These are phyloP conservation scores for Termitomyces sp. DNA, from an alignment of 768 basidiomycete genomes.

Conservation along the genomic window DNA sequence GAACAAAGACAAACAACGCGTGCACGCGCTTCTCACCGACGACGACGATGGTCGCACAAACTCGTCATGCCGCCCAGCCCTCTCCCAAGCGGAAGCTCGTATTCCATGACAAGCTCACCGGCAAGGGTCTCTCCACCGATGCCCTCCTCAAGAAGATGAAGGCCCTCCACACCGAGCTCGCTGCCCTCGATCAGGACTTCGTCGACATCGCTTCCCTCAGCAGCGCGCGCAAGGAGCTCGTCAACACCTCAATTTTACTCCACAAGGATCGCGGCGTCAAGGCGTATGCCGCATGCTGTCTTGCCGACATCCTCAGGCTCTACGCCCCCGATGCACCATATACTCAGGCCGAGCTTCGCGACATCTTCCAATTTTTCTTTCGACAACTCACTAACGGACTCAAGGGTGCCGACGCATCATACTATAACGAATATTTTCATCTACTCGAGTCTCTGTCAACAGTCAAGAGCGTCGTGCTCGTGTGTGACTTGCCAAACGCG, in stretches of 20 bases:
- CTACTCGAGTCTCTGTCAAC: slow-evolving; percentile 90
- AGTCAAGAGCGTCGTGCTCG: slow-evolving; percentile 91
- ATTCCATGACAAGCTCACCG: slow-evolving; percentile 80
- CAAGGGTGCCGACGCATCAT: slow-evolving; percentile 71
- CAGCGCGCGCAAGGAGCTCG: slow-evolving; percentile 70
- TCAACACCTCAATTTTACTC: slow-evolving; percentile 72
- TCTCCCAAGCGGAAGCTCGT: slow-evolving; percentile 55
- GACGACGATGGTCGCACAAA: slow-evolving; percentile 65
- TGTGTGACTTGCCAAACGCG: slow-evolving; percentile 83
- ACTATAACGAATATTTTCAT: slow-evolving; percentile 91
- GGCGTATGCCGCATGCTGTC: slow-evolving; percentile 89
- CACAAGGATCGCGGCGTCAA: slow-evolving; percentile 97
- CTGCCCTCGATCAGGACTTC: slow-evolving; percentile 80
- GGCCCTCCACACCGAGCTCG: slow-evolving; percentile 68
- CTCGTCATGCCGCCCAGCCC: slow-evolving; percentile 49
- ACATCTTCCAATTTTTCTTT: slow-evolving; percentile 97
- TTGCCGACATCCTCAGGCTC: slow-evolving; percentile 88
- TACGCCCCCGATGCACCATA: slow-evolving; percentile 98
- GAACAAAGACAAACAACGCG: slow-evolving; percentile 41
- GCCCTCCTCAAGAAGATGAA: slow-evolving; percentile 82
- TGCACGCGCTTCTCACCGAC: slow-evolving; percentile 19
- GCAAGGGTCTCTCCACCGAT: slow-evolving; percentile 75
- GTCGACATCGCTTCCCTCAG: slow-evolving; percentile 72
- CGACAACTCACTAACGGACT: slow-evolving; percentile 74
- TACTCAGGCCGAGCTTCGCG: slow-evolving; percentile 79